These are phyloP conservation scores for Ustilago vetiveriae DNA, from an alignment of 1,284 basidiomycete species.

Conservation along the genomic window DNA sequence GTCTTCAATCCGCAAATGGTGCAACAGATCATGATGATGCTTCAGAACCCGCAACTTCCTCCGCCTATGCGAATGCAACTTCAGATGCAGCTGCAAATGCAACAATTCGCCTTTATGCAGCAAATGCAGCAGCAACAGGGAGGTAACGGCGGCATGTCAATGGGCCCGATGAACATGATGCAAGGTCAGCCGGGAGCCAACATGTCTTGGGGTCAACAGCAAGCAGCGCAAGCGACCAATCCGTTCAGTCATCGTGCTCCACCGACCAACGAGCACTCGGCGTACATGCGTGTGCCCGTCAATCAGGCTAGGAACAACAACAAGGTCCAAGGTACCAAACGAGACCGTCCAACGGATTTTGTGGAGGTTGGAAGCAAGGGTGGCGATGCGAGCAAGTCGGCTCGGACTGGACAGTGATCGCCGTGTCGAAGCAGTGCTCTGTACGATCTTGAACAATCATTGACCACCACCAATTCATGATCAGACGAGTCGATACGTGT, in stretches of 20 bases:
- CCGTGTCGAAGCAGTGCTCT: too few species aligned
- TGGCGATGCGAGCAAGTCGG: slow-evolving; percentile 27
- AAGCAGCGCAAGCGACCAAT: slow-evolving; percentile 26
- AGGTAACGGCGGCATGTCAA: slow-evolving; percentile 19
- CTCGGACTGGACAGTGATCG: slow-evolving; percentile 24
- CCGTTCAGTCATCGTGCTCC: slow-evolving; percentile 32
- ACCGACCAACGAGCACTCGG: slow-evolving; percentile 39
- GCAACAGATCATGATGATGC: slow-evolving; percentile 64
- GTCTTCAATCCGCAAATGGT: slow-evolving; percentile 58
- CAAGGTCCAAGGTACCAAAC: slow-evolving; percentile 24
- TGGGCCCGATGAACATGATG: slow-evolving; percentile 34
- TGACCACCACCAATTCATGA: too few species aligned
- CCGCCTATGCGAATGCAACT: slow-evolving; percentile 64
- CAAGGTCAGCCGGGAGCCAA: slow-evolving; percentile 10
- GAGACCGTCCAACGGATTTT: slow-evolving; percentile 53
- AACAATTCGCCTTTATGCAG: slow-evolving; percentile 62
- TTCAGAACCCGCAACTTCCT: slow-evolving; percentile 62
- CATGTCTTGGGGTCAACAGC: slow-evolving; percentile 39
- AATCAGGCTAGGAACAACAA: slow-evolving; percentile 22
- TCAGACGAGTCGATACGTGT: too few species aligned
- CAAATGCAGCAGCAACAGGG: slow-evolving; percentile 40
- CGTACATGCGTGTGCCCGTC: slow-evolving; percentile 49
- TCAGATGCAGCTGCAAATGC: slow-evolving; percentile 65
- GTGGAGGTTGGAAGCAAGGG: slow-evolving; percentile 43
- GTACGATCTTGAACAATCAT: too few species aligned